Percentiles rank a stretch among this genome's conserved stretches.
Conservation (phyloP, 2,329 filamentous ascomycete genomes). For the Colletotrichum tropicale region DNA sequence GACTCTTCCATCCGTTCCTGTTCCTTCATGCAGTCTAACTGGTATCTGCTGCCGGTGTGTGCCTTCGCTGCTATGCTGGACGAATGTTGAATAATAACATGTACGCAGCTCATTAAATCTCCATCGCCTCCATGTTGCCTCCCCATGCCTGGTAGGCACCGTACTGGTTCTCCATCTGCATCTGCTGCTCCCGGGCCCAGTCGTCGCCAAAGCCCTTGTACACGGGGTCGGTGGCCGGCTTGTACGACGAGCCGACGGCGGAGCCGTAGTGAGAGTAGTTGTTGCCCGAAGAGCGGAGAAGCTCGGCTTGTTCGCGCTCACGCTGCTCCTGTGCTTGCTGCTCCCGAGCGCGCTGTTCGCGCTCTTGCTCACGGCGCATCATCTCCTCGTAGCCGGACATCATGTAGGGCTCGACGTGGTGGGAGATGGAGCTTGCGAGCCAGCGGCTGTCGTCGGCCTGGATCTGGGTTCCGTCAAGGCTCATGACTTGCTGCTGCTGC, state of each 20-base stretch:
- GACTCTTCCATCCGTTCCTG: not conserved
- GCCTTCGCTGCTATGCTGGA: not conserved
- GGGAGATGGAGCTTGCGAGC: conserved; percentile 38
- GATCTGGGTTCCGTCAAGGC: conserved; percentile 57
- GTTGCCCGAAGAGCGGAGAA: conserved; percentile 39
- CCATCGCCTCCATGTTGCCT: conserved; percentile 53
- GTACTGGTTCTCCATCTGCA: conserved; percentile 72
- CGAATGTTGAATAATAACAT: not conserved
- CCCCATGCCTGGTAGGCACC: conserved; percentile 61
- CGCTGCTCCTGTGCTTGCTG: conserved; percentile 44
- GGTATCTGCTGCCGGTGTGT: not conserved
- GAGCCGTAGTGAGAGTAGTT: conserved; percentile 50
- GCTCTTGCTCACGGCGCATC: conserved; percentile 67
- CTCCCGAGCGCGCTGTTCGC: conserved; percentile 46
- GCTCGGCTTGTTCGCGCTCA: conserved; percentile 27
- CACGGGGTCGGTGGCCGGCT: conserved; percentile 68
- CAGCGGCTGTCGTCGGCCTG: conserved; percentile 61
- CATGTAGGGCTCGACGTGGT: conserved; percentile 82
- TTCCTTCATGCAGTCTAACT: not conserved
- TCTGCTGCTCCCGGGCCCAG: conserved; percentile 41
- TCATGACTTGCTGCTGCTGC: conserved; percentile 47
- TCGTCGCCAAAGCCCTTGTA: conserved; percentile 52
- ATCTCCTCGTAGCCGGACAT: conserved; percentile 77
- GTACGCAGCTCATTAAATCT: conserved; percentile 40
- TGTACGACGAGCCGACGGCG: conserved; percentile 32